Evolutionary conservation across 177 flowering plant genomes (phyloP), one percentile per base, ranked within the genome.

Genomic region (Vitis hybrid): DNA sequence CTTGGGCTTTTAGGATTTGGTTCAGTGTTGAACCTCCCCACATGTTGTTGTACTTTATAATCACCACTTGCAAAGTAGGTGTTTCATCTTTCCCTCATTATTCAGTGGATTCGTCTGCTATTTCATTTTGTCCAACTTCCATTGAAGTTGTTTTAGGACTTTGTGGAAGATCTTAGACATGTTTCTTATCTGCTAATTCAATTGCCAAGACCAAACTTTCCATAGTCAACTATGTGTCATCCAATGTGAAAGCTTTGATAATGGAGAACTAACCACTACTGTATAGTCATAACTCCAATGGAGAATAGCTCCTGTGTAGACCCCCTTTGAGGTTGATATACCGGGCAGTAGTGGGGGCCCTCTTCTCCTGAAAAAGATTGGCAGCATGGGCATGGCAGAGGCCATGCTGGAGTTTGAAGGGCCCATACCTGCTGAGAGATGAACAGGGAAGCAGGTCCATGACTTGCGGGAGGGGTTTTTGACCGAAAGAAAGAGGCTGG

Each of bases 1-100:
- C 69, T 71, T 19, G 39, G 18, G 57, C 66, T 31, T n/a, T 76
- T 71, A 56, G 79, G 65, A 67, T 39, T 77, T 33, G 84, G 61
- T 22, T 76, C 86, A n/a, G 65, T 75, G 62, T 70, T 79, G 57
- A 61, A 60, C 65, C 82, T 76, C 60, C 53, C 74, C 19, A 18
- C 22, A 74, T 55, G 53, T 71, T 68, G 76, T 65, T 62, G 61
- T 39, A 51, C 69, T 45, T 56, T 55, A 57, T 6, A 2, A 8
- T 31, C 64, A 61, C 16, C 15, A 18, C 2, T 39, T 55, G 49
- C 53, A 49, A 18, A 29, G 14, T 49, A 48, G 65, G 20, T 58
- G 51, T 52, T 57, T 68, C 69, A 50, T 2, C 45, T 39, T 31
- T 55, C 26, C 22, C 53, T 31, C 59, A 15, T 56, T 31, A 13